Base-by-base conservation (phyloP, 495 filamentous ascomycete genomes). In the Penicillium alfredii region DNA sequence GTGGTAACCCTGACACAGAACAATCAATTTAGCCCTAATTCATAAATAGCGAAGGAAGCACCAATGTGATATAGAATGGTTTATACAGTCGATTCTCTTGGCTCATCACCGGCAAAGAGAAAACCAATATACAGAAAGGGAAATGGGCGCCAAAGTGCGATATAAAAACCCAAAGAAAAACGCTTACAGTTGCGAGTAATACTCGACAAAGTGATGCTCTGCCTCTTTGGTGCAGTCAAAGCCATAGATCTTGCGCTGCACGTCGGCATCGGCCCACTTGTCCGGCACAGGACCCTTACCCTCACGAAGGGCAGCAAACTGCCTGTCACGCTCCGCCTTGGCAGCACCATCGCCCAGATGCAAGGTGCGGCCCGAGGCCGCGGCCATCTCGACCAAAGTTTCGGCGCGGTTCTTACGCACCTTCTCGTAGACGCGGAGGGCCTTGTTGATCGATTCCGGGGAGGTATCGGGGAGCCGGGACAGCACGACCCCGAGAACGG, bases 261-360 rank as follows among this genome's bases (percentile, higher is more conserved):
- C 79, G 53, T 85, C 81, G 16, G 77, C 78, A 72, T 81, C 80
- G 17, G 82, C 84, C 85, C 84, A 89, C 65, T 85, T 83, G 63
- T 89, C 84, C 8, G 83, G 82, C 34, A 77, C 66, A 17, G 68
- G 64, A 4, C 77, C 73, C 56, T 72, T 70, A 8, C 77, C 76
- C 44, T 67, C 59, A 50, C 73, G 78, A 40, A 78, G 60, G 34
- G 72, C 73, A 9, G 68, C 72, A 60, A 89, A 88, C 51, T 76
- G 69, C 57, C 71, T 70, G 60, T 89, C 86, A 7, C 86, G 66
- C 65, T 85, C 77, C 63, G 81, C 81, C 63, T 84, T 82, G 27
- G 80, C 82, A 40, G 74, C 73, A 37, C 86, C 84, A 35, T 82
- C 81, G 22, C 82, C 83, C 26, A 89, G 61, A 61, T 88, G 83